Evolutionary conservation across 176 grass and related monocot species (phyloP), one percentile per base, ranked within the genome.

Genomic region (Echinochloa phyllopogon): DNA sequence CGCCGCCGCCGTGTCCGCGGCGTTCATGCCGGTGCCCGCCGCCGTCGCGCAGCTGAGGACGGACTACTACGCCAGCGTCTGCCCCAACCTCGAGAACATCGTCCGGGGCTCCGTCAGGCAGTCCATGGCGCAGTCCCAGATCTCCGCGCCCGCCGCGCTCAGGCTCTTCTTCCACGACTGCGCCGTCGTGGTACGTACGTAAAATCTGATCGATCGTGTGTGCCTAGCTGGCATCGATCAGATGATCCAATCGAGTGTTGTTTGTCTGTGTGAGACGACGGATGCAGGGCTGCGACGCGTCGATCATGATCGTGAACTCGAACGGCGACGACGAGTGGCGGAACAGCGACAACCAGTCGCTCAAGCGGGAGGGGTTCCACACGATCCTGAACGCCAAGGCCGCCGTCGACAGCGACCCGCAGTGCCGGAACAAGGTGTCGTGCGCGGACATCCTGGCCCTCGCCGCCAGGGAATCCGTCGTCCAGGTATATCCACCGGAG

Each of bases 151-250:
- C 27, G 84, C 83, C 64, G 53, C 79, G 58, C 83, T 90, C 36
- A 71, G 88, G 69, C 84, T 90, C 65, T 83, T 78, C 72, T 86
- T 90, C 88, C 88, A 90, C 69, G 88, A 90, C 63, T 90, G 88
- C 52, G 78, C 79, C 45, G 88, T 90, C 69, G 70, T 16, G 49
- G 88, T 90, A 74, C 38, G 83, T 90, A 74, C 24, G 83, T 4
- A 41, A 6, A 33, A 1, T 1, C 56, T 21, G 20, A 21, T 21
- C 10, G 20, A 27, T 9, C 25, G 47, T 48, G 47, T 48, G 47
- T 3, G 29, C 29, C 29, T 33, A 2, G 29, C 47, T 33, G 29
- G 29, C 47, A 14, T 14, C 47, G 10, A 12, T 47, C 45, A 2
- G 8, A 47, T 47, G 10, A 48, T 48, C 11, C 11, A 14, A 48